phyloP scores from a whole-genome alignment of 2,329 filamentous ascomycete species.

The Septoria petroselini region DNA sequence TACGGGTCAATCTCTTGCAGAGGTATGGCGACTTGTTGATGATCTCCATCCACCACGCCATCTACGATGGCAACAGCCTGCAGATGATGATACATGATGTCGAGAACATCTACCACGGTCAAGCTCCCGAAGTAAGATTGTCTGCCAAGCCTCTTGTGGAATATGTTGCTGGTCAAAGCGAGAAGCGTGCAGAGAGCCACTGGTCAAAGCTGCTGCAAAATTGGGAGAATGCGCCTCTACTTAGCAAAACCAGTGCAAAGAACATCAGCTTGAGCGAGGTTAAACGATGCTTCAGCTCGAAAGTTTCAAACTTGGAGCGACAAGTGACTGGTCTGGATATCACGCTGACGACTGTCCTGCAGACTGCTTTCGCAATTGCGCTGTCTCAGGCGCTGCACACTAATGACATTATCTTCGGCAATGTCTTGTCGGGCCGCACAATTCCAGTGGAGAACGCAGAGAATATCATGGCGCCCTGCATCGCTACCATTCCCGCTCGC shows the following conservation, averaged over 20 bases:
- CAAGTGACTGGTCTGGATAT: neutral
- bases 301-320: constrained; percentile 8
- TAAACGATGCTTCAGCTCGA: constrained; percentile 3
- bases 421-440: constrained; percentile 18
- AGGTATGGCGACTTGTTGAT: neutral
- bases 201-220: constrained; percentile 8
- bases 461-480: constrained; percentile 21
- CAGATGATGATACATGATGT: constrained; percentile 18
- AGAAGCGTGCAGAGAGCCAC: constrained; percentile 3
- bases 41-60: constrained; percentile 16
- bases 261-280: constrained; percentile 3
- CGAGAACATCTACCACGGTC: constrained; percentile 4
- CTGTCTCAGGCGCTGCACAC: constrained; percentile 13
- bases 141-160: constrained; percentile 12
- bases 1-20: neutral
- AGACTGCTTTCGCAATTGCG: constrained; percentile 14
- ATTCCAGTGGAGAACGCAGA: constrained; percentile 16
- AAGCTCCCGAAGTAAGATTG: neutral
- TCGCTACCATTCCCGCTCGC: constrained; percentile 18
- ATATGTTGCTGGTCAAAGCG: constrained; percentile 14
- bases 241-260: constrained; percentile 6
- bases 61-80: constrained; percentile 18
- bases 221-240: constrained; percentile 14
- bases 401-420: constrained; percentile 21
- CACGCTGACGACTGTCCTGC: constrained; percentile 15